Evolutionary conservation across 2,329 filamentous ascomycete species (phyloP), one percentile per base, ranked within the genome.

Genomic region (Didymella pomorum): DNA sequence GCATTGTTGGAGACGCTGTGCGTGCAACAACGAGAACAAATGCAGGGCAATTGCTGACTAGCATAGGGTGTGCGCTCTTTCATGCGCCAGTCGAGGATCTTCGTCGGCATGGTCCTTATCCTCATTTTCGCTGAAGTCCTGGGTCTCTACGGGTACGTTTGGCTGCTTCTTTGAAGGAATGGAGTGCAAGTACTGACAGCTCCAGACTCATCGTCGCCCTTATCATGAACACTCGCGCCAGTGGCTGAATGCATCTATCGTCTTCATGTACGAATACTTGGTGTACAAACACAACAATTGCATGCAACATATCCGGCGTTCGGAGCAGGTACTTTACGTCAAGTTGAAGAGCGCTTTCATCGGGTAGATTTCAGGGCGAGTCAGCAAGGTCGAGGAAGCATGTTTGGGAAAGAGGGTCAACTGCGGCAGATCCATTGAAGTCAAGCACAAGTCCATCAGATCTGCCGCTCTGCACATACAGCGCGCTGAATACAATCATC

Each of bases 61-160:
- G 11, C 11, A 42, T 58, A 86, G 84, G 87, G 95, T 61, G 94
- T 98, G 52, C 88, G 95, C 70, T 89, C 93, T 56, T 98, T 96
- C 81, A 97, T 99, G 93, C 87, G 92, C 72, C 95, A 99, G 79
- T 96, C 91, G 48, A 87, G 94, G 64, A 90, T 99, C 66, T 99
- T 97, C 71, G 95, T 99, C 48, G 95, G 95, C 78, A 98, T 98
- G 95, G 94, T 99, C 45, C 81, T 99, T 71, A 98, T 98, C 69
- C 85, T 98, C 64, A 99, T 99, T 86, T 99, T 99, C 76, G 95
- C 92, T 56, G 95, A 99, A 83, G 95, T 99, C 18, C 78, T 99
- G 76, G 95, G 95, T 78, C 88, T 99, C 29, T 99, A 99, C 73
- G 95, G 95, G 92, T 97, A 84, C 68, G 89, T 62, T 29, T 39